These are phyloP conservation scores for Trypanosoma conorhini DNA, from an alignment of 208 protist species.

Conservation along the genomic window DNA sequence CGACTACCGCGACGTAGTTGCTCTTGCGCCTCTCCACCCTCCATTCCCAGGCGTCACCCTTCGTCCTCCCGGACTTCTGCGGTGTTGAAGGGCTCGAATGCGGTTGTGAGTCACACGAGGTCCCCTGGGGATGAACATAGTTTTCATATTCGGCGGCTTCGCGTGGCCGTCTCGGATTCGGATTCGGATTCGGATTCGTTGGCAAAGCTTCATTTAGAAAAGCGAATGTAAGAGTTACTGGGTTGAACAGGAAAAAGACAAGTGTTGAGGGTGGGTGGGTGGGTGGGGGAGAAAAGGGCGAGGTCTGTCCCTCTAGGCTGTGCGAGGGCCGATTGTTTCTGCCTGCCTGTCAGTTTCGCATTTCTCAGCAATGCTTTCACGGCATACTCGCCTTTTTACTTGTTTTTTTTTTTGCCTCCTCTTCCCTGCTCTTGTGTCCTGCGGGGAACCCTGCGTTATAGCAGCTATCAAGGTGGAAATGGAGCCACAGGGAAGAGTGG, in stretches of 20 bases:
- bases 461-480: slow-evolving; percentile 17
- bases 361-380: slow-evolving; percentile 2
- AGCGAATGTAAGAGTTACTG: not conserved
- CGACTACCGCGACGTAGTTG: slow-evolving; percentile 2
- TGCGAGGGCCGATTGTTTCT: not conserved
- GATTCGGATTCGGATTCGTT: slow-evolving; percentile 1
- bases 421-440: slow-evolving; percentile 5
- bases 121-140: not conserved
- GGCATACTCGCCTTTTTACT: slow-evolving; percentile 11
- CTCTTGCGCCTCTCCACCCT: slow-evolving; percentile 1
- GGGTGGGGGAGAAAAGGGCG: not conserved
- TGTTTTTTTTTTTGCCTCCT: slow-evolving; percentile 14
- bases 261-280: too few species aligned
- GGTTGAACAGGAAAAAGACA: not conserved
- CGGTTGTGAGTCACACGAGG: not conserved
- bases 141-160: not conserved
- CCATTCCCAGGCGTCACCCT: not conserved
- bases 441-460: not conserved
- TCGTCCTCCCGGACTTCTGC: not conserved
- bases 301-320: not conserved
- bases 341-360: not conserved
- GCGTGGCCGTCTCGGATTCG: slow-evolving; percentile 12
- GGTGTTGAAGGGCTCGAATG: not conserved
- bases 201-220: not conserved
- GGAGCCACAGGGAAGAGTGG: slow-evolving; percentile 11